Conservation (phyloP, 345 rosid genomes). For the Lagerstroemia speciosa region DNA sequence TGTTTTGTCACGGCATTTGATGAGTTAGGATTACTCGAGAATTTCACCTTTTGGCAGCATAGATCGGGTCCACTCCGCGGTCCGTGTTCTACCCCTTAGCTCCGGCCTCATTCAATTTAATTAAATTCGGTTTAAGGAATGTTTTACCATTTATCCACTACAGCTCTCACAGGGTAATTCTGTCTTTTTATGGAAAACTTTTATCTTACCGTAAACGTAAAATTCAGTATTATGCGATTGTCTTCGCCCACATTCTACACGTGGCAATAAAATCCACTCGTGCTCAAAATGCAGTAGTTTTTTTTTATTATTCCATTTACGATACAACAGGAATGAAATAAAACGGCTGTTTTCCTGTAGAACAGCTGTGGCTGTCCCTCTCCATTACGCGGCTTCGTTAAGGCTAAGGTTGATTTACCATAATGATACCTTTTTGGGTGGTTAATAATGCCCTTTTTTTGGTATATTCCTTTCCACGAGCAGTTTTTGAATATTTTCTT, state of each 20-base stretch:
- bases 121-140: not conserved
- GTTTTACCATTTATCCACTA: not conserved
- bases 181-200: not conserved
- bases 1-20: too few species aligned
- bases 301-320: conserved; percentile 1
- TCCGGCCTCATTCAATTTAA: not conserved
- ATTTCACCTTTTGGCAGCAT: too few species aligned
- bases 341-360: too few species aligned
- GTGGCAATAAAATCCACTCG: conserved; percentile 7
- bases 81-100: not conserved
- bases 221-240: too few species aligned
- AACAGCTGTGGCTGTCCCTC: too few species aligned
- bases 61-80: too few species aligned
- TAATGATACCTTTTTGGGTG: not conserved
- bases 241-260: not conserved
- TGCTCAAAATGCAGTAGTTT: conserved; percentile 15
- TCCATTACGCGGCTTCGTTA: not conserved
- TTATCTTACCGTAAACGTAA: not conserved
- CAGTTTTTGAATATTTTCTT: not conserved
- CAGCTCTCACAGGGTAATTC: not conserved
- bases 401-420: not conserved
- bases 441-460: not conserved
- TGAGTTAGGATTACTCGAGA: too few species aligned
- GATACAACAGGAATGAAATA: too few species aligned
- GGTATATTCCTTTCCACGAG: not conserved